phyloP scores from a whole-genome alignment of 441 rosid species.

The Capsella rubella region DNA sequence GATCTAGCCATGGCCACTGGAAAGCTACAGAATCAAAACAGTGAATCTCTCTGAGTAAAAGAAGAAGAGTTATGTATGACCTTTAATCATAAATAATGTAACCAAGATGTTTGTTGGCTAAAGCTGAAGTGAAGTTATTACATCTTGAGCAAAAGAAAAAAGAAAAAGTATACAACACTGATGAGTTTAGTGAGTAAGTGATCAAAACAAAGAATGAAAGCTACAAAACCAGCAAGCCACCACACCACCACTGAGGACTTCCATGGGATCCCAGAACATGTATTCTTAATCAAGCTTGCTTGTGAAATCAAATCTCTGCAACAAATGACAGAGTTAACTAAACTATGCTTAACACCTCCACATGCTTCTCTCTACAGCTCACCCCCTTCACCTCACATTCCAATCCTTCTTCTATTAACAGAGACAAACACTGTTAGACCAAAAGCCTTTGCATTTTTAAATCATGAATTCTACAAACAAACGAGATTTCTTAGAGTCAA shows the following conservation, averaged over 20 bases:
- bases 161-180: slow-evolving; percentile 2
- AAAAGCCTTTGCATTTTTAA: neutral
- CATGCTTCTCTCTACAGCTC: neutral
- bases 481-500: neutral
- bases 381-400: neutral
- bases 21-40: neutral
- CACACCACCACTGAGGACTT: neutral
- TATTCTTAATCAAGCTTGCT: neutral
- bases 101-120: slow-evolving; percentile 6
- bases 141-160: neutral
- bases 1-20: neutral
- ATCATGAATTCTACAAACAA: neutral
- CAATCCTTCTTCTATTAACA: neutral
- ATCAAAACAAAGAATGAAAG: slow-evolving; percentile 11
- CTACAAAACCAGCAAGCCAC: neutral
- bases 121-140: neutral
- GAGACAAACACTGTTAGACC: neutral
- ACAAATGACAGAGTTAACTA: neutral
- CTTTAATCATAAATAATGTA: neutral
- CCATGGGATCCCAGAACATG: neutral
- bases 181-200: slow-evolving; percentile 2
- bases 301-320: slow-evolving; percentile 20
- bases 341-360: neutral
- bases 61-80: neutral
- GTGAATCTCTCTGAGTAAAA: neutral